phyloP scores from a whole-genome alignment of 768 basidiomycete genomes.

The Phaeotremella skinneri region DNA sequence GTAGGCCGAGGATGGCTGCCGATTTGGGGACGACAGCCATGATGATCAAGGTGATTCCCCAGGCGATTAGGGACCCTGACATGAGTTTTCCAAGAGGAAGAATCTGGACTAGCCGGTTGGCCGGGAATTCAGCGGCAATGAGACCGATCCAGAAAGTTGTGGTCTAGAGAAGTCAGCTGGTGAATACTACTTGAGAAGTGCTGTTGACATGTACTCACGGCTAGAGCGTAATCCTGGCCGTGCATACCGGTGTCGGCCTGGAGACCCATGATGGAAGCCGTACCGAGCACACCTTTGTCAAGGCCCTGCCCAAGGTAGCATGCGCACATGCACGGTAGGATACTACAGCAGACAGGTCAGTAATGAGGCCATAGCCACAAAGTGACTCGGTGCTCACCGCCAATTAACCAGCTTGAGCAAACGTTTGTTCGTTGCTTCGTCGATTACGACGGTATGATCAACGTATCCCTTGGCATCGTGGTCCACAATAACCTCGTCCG shows the following conservation, averaged over 20 bases:
- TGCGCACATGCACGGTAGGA: slow-evolving; percentile 2
- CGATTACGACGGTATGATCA: slow-evolving; percentile 6
- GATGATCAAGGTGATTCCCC: slow-evolving; percentile 55
- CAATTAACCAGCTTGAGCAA: slow-evolving; percentile 58
- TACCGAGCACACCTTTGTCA: not conserved
- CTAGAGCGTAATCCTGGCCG: slow-evolving; percentile 2
- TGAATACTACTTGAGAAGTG: too few species aligned
- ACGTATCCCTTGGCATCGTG: slow-evolving; percentile 9
- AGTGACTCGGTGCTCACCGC: slow-evolving; percentile 29
- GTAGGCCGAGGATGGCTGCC: slow-evolving; percentile 55
- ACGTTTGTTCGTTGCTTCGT: slow-evolving; percentile 30
- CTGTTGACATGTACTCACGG: too few species aligned
- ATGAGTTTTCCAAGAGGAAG: slow-evolving; percentile 2
- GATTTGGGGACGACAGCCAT: slow-evolving; percentile 51
- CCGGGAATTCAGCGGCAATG: slow-evolving; percentile 2
- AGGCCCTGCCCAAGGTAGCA: not conserved
- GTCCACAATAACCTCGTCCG: slow-evolving; percentile 4
- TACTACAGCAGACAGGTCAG: slow-evolving; percentile 16
- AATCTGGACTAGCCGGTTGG: slow-evolving; percentile 1
- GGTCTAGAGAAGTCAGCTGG: not conserved
- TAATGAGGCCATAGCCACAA: slow-evolving; percentile 7
- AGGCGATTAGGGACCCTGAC: slow-evolving; percentile 3
- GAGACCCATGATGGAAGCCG: slow-evolving; percentile 1
- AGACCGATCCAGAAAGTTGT: not conserved
- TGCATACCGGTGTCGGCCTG: slow-evolving; percentile 2